Evolutionary conservation across 2,329 filamentous ascomycete species (phyloP).

Genomic region (Botrytis pseudocinerea): DNA sequence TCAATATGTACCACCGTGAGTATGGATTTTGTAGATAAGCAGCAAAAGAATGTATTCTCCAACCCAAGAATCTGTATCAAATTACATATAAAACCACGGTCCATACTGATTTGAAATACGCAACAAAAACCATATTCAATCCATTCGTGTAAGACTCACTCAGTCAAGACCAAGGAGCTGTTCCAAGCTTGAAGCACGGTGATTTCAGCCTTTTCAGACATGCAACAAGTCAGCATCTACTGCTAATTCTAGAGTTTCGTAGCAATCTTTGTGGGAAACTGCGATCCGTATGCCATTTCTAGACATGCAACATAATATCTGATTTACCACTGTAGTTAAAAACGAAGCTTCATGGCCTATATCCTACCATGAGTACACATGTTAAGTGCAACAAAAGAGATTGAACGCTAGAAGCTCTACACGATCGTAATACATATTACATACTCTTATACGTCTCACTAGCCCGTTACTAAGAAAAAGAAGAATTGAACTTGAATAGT

Average conservation of each 20-base stretch:
- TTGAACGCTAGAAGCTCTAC: background rate
- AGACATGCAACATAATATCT: background rate
- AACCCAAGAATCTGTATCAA: background rate
- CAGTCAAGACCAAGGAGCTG: background rate
- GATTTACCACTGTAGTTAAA: no score
- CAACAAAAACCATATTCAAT: background rate
- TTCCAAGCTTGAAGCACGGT: background rate
- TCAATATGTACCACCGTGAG: background rate
- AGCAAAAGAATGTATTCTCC: background rate
- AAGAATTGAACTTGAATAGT: no score
- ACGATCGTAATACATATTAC: background rate
- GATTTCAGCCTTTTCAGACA: background rate
- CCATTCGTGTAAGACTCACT: background rate
- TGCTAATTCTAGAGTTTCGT: background rate
- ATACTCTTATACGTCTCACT: background rate
- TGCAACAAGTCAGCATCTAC: background rate
- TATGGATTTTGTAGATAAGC: background rate
- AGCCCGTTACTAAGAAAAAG: no score
- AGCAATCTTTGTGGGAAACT: background rate
- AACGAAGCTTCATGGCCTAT: background rate
- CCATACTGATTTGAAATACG: no score
- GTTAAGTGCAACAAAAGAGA: background rate
- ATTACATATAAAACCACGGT: no score
- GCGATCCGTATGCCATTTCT: background rate
- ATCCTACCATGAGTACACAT: background rate